A percentile compares a stretch with the other conserved stretches of the same genome.
phyloP scores from a whole-genome alignment of 2,329 filamentous ascomycete species.

The Aspergillus persii region DNA sequence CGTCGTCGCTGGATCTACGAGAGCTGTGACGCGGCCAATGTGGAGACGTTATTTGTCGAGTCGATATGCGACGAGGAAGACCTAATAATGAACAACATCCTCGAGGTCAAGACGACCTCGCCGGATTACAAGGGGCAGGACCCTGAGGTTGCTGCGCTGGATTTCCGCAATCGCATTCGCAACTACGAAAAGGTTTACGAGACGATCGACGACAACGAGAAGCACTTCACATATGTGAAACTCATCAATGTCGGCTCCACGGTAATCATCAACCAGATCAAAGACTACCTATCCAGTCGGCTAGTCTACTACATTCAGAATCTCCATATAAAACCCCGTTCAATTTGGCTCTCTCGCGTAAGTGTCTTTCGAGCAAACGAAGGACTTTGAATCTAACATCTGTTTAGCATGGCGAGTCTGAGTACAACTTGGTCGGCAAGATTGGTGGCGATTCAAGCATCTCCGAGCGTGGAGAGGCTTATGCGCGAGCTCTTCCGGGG shows the following conservation, averaged over 20 bases:
- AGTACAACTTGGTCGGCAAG: conserved; percentile 84
- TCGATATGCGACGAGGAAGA: conserved; percentile 95
- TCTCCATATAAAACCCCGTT: conserved; percentile 91
- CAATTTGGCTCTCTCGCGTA: conserved; percentile 93
- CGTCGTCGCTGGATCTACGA: conserved; percentile 90
- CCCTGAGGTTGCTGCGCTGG: conserved; percentile 82
- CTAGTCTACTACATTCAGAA: conserved; percentile 99
- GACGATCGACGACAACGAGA: conserved; percentile 86
- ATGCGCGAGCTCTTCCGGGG: conserved; percentile 79
- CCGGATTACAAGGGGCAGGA: conserved; percentile 95
- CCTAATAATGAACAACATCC: conserved; percentile 96
- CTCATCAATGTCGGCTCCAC: conserved; percentile 94
- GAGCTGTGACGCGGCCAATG: conserved; percentile 68
- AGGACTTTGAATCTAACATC: conserved; percentile 16
- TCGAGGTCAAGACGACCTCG: conserved; percentile 94
- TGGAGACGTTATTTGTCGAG: conserved; percentile 94
- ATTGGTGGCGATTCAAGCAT: conserved; percentile 91
- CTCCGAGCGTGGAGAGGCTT: conserved; percentile 81
- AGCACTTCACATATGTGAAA: conserved; percentile 89
- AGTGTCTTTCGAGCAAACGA: conserved; percentile 35
- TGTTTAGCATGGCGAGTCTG: conserved; percentile 81
- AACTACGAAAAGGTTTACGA: conserved; percentile 98
- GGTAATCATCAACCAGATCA: conserved; percentile 96
- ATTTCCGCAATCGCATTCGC: conserved; percentile 90
- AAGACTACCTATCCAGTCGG: conserved; percentile 93